A percentile compares a stretch with the other conserved stretches of the same genome.
phyloP scores from a whole-genome alignment of 371 early-diverging fungal species.

The Mucor mucedo region DNA sequence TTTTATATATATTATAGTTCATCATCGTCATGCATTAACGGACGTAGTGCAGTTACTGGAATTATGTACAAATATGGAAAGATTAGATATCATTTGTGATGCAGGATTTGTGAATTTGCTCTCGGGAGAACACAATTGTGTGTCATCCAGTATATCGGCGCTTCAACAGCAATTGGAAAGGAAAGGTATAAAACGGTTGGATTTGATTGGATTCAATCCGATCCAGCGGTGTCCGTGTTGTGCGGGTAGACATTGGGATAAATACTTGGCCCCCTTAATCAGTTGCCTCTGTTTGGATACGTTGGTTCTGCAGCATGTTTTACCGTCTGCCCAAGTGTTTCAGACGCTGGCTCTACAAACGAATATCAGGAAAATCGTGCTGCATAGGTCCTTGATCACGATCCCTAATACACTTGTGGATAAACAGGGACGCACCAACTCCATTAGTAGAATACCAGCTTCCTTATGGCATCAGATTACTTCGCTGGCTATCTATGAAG shows the following conservation, averaged over 20 bases:
- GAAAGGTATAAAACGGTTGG: slow-evolving; percentile 16
- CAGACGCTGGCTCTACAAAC: background rate
- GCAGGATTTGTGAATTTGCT: slow-evolving; percentile 13
- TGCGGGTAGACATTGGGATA: slow-evolving; percentile 35
- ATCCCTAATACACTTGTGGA: background rate
- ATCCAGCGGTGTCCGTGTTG: slow-evolving; percentile 37
- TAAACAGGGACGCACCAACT: background rate
- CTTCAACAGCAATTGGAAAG: background rate
- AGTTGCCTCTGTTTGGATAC: slow-evolving; percentile 11
- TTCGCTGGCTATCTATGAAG: slow-evolving; percentile 21
- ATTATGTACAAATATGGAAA: slow-evolving; percentile 22
- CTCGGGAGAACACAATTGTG: background rate
- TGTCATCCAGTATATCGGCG: background rate
- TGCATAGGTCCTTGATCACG: slow-evolving; percentile 15
- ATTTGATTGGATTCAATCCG: slow-evolving; percentile 26
- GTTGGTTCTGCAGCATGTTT: slow-evolving; percentile 24
- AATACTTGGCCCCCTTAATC: slow-evolving; percentile 17
- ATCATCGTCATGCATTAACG: background rate
- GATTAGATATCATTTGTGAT: slow-evolving; percentile 31
- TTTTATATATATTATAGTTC: slow-evolving; percentile 6
- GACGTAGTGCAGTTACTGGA: slow-evolving; percentile 13
- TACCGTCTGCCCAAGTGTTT: slow-evolving; percentile 28
- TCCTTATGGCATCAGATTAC: slow-evolving; percentile 24
- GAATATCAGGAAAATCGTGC: slow-evolving; percentile 3
- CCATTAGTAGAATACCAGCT: slow-evolving; percentile 18